These are phyloP conservation scores for Fragaria vesca DNA, from an alignment of 306 rosid species.

Conservation along the genomic window DNA sequence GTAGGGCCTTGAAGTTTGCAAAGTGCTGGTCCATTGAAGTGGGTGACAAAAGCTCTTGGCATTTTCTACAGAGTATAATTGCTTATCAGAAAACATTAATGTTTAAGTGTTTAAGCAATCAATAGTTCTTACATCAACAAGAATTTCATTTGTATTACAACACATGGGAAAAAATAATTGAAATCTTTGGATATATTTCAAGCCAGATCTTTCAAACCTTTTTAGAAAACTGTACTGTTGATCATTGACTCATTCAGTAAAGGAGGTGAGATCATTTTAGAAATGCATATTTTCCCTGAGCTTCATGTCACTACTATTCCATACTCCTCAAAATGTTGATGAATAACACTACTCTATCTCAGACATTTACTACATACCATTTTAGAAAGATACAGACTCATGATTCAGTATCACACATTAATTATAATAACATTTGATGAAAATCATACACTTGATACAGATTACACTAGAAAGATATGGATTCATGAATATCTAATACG, in stretches of 20 bases:
- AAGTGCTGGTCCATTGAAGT: background rate
- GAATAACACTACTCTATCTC: background rate
- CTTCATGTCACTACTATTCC: background rate
- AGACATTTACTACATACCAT: background rate
- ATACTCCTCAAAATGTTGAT: background rate
- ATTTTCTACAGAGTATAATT: background rate
- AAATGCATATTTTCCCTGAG: background rate
- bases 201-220: background rate
- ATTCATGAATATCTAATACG: background rate
- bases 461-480: background rate
- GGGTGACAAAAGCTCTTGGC: background rate
- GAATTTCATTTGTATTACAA: no score
- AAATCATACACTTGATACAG: background rate
- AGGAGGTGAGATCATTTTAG: background rate
- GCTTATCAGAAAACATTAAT: background rate
- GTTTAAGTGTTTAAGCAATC: background rate
- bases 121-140: no score
- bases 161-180: no score
- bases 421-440: background rate
- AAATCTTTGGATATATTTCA: background rate
- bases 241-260: background rate
- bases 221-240: background rate
- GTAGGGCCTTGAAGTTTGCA: slow-evolving; percentile 4
- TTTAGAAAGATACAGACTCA: background rate
- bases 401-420: background rate